Evolutionary conservation across 495 filamentous ascomycete species (phyloP), one percentile per base, ranked within the genome.

Genomic region (Cenococcum geophilum): DNA sequence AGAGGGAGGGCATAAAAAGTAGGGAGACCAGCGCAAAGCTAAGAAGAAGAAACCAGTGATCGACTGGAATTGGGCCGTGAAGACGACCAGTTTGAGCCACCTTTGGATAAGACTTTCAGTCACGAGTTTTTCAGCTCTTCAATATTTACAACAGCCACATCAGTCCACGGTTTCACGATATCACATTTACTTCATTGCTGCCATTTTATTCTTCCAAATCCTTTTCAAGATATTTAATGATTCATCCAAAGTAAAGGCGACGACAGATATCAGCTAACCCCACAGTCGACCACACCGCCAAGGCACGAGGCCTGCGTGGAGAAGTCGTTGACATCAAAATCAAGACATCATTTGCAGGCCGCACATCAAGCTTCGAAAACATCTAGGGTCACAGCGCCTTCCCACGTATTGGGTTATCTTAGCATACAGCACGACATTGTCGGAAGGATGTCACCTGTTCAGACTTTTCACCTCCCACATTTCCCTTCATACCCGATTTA

Each of bases 401-500:
- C 14, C 36, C 4, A 45, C 40, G 40, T 16, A 14, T 45, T 10
- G 12, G 3, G 40, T 18, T 45, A 32, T 32, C 27, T 6, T 3
- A 6, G 27, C 6, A 32, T 2, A 32, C 27, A 3, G 27, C 27
- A 32, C 27, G 6, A 32, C 6, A 32, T 3, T 32, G 6, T 32
- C 6, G 27, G 6, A 32, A 32, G 27, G 27, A 69, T 69, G 66
- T 63, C 66, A 0, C n/a, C 23, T 1, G 59, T 66, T n/a, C 59
- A 54, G 32, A 83, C 81, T 0, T 68, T 95, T 57, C 59, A 76
- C 25, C 76, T 96, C 25, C 82, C 91, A 34, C 89, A 95, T 68
- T 74, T 90, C 21, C 86, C 77, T 5, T 73, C 79, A 5, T 76
- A 91, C 67, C 79, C 82, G 0, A 77, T 95, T 16, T 83, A 92